Evolutionary conservation across 1,139 yeast genomes (phyloP).

Genomic region (Kodamaea alishanica): DNA sequence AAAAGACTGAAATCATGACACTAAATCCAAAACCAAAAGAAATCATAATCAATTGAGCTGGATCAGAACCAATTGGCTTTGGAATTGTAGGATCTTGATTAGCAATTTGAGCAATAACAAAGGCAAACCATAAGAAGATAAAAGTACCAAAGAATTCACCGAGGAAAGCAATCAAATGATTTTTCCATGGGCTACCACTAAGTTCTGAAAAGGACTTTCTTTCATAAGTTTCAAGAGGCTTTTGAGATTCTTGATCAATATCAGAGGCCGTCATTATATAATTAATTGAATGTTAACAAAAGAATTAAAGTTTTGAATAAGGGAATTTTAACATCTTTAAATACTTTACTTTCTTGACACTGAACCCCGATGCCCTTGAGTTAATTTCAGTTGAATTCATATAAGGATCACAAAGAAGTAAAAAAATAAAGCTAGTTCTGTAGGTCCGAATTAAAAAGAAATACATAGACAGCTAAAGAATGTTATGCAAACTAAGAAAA

Average conservation of each 20-base stretch:
- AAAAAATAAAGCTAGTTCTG: too few species aligned
- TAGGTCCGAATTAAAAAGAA: too few species aligned
- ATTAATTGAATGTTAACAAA: too few species aligned
- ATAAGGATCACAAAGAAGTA: too few species aligned
- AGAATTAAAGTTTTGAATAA: background rate
- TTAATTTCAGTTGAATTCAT: too few species aligned
- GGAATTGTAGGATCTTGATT: conserved; percentile 57
- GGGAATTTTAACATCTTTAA: background rate
- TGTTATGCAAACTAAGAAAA: too few species aligned
- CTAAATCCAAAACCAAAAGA: conserved; percentile 86
- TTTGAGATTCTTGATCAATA: conserved; percentile 31
- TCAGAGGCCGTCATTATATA: conserved; percentile 16
- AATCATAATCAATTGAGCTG: conserved; percentile 72
- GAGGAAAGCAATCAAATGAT: conserved; percentile 33
- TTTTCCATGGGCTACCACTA: conserved; percentile 21
- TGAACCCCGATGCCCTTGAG: background rate
- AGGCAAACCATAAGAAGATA: conserved; percentile 78
- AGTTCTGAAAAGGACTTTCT: conserved; percentile 18
- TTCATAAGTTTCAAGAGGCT: conserved; percentile 26
- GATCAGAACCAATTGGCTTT: conserved; percentile 47
- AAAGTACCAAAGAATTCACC: conserved; percentile 84
- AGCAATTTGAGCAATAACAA: conserved; percentile 80
- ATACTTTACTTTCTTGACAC: background rate
- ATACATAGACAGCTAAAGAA: too few species aligned
- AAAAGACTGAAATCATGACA: conserved; percentile 70